These are phyloP conservation scores for Arthrobotrys conoides DNA, from an alignment of 2,329 filamentous ascomycete species.

Conservation along the genomic window DNA sequence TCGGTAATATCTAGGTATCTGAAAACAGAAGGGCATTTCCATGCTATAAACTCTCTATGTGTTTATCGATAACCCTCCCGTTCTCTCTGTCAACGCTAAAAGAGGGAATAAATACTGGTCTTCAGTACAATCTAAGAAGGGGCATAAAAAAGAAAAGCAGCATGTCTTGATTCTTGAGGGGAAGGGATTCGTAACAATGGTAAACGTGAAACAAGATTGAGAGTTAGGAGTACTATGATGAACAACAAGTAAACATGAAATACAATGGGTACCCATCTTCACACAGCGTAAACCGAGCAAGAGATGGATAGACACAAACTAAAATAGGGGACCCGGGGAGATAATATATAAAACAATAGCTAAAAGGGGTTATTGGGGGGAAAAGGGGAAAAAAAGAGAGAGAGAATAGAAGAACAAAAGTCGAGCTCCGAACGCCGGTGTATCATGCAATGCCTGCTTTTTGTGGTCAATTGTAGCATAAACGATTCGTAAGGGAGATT, in stretches of 20 bases:
- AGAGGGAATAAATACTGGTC: too few species aligned
- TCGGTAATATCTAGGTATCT: too few species aligned
- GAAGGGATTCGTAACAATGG: not conserved
- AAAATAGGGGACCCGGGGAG: not conserved
- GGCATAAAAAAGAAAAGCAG: not conserved
- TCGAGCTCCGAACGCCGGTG: slow-evolving; percentile 26
- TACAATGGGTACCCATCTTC: slow-evolving; percentile 1
- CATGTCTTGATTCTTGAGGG: not conserved
- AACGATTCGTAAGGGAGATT: not conserved
- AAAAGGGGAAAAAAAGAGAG: too few species aligned
- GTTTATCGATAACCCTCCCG: too few species aligned
- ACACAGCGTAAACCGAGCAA: not conserved
- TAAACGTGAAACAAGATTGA: not conserved
- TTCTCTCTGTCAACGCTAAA: too few species aligned
- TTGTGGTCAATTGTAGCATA: not conserved
- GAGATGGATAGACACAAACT: not conserved
- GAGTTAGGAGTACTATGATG: not conserved
- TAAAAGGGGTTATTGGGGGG: not conserved
- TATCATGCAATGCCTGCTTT: slow-evolving; percentile 44
- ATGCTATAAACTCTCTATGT: too few species aligned
- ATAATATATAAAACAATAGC: not conserved
- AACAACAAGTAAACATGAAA: not conserved
- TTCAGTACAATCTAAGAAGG: too few species aligned
- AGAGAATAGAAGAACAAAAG: too few species aligned
- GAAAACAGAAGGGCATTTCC: too few species aligned